A percentile compares a stretch with the other conserved stretches of the same genome.
These are phyloP conservation scores for Coemansia sp. DNA, from an alignment of 192 early-diverging fungal genomes.

Conservation along the genomic window DNA sequence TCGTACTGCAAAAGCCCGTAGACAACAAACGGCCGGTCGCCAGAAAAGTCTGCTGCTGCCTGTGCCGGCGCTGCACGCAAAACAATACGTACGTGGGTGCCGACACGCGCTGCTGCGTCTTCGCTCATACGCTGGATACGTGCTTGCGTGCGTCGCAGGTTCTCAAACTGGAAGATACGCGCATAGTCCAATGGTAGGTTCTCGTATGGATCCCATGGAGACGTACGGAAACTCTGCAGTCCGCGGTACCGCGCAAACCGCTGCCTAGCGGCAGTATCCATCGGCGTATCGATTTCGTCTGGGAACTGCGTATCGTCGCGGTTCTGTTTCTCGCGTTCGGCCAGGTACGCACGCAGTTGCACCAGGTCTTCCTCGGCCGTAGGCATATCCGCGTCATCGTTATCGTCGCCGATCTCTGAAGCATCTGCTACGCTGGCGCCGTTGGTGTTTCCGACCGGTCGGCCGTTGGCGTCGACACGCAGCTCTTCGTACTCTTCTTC, in stretches of 20 bases:
- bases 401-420: constrained; percentile 14
- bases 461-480: constrained; percentile 13
- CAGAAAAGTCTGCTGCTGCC: constrained; percentile 11
- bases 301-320: constrained; percentile 86
- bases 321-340: constrained; percentile 57
- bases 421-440: constrained; percentile 1
- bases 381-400: constrained; percentile 31
- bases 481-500: constrained; percentile 37
- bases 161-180: constrained; percentile 96
- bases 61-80: constrained; percentile 60
- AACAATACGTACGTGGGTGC: constrained; percentile 76
- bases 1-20: constrained; percentile 86
- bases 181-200: constrained; percentile 95
- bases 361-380: constrained; percentile 45
- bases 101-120: constrained; percentile 61
- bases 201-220: constrained; percentile 98
- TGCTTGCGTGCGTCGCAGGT: constrained; percentile 77
- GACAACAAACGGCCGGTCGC: constrained; percentile 48
- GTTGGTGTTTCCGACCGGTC: not conserved
- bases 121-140: constrained; percentile 60
- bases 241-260: constrained; percentile 96
- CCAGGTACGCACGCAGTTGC: constrained; percentile 53
- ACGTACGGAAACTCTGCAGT: constrained; percentile 90
- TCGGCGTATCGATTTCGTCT: constrained; percentile 95
- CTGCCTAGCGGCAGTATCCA: constrained; percentile 74